A percentile compares a stretch with the other conserved stretches of the same genome.
Conservation (phyloP, 768 basidiomycete genomes). For the Pilatotrama ljubarskyi region DNA sequence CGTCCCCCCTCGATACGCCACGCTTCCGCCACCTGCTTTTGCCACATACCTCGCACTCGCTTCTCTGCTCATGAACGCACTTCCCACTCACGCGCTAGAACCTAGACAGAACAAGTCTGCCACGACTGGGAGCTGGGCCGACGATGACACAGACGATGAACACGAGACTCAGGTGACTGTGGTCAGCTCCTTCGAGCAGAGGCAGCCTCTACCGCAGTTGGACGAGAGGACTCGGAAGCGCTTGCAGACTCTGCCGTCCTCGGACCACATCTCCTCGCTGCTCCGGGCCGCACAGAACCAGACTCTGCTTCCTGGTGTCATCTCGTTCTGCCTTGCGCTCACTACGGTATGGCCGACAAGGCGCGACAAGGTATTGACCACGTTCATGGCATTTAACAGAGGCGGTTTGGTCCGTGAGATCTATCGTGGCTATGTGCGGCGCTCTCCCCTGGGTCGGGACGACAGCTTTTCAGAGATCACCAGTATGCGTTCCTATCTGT, state of each 20-base stretch:
- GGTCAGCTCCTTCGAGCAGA: constrained; percentile 39
- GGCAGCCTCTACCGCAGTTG: constrained; percentile 39
- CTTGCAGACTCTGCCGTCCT: constrained; percentile 54
- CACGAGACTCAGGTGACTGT: constrained; percentile 35
- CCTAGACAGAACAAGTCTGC: constrained; percentile 33
- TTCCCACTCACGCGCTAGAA: constrained; percentile 57
- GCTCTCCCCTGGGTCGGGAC: constrained; percentile 62
- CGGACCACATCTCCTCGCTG: constrained; percentile 55
- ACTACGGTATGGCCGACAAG: constrained; percentile 59
- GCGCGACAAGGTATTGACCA: constrained; percentile 57
- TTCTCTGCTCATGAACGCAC: constrained; percentile 47
- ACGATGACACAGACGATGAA: constrained; percentile 33
- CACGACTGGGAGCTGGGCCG: constrained; percentile 13
- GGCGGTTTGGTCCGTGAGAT: constrained; percentile 73
- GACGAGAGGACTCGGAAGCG: constrained; percentile 66
- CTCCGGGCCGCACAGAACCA: constrained; percentile 45
- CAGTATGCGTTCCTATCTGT: constrained; percentile 35
- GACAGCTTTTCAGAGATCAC: constrained; percentile 39
- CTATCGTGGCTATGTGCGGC: constrained; percentile 66
- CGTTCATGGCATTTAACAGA: constrained; percentile 50
- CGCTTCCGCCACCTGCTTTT: constrained; percentile 46
- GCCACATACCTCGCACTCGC: constrained; percentile 56
- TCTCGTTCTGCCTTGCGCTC: constrained; percentile 59
- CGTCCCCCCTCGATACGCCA: constrained; percentile 58
- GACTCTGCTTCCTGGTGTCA: constrained; percentile 47